Evolutionary conservation across 2,329 filamentous ascomycete genomes (phyloP), one percentile per base, ranked within the genome.

Genomic region (Helicocarpus griseus): DNA sequence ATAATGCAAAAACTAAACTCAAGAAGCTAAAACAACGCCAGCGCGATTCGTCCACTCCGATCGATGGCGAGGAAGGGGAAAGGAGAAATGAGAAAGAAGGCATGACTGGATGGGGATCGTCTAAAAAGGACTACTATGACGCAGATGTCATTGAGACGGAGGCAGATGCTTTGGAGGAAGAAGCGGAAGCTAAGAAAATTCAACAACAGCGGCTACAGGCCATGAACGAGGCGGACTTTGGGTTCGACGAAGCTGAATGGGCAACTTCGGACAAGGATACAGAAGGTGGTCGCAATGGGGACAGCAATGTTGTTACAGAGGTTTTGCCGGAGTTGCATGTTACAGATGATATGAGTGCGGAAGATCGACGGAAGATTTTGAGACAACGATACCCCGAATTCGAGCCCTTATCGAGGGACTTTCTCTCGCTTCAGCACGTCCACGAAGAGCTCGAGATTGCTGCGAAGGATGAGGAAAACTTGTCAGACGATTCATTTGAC

Each of bases 231-330:
- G 86, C 86, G 36, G 93, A 98, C 65, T 98, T 96, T 63, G 85
- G 89, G 7, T 94, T 97, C 58, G 89, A 97, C 61, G 87, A 94
- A 63, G 79, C 82, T 39, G 89, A 94, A 59, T 97, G 91, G 93
- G 66, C 84, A 35, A 81, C 78, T 24, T 72, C 76, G 14, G 77
- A 76, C 44, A 69, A 72, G 55, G 74, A 74, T 14, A 73, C 75
- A 21, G 73, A 72, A 1, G 72, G 64, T 6, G 73, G 75, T 1
- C 73, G 75, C 31, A 73, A 74, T 47, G 53, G 74, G 54, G 72
- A 57, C 5, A 64, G 66, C 22, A 79, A 82, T 14, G 78, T 84
- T n/a, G 81, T 95, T 11, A 93, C 84, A 3, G 89, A 97, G 65
- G 80, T 90, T n/a, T 75, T 97, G 44, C 87, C 89, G 48, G 86